Evolutionary conservation across 179 eudicot genomes (phyloP).

Genomic region (Drosera spatulata): DNA sequence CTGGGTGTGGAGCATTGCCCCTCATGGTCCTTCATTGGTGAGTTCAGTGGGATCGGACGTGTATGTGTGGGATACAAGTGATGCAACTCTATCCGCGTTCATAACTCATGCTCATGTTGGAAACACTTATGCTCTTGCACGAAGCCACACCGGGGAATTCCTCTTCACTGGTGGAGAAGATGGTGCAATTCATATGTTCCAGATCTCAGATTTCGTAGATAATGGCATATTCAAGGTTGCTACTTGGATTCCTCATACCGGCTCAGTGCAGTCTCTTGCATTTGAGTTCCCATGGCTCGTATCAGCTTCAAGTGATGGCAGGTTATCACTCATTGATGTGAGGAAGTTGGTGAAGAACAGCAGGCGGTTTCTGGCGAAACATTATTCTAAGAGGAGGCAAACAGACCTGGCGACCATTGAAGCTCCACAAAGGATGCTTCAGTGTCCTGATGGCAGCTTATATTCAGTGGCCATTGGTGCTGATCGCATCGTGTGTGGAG

Average conservation of each 20-base stretch:
- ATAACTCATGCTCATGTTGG: constrained; percentile 55
- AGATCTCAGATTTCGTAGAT: constrained; percentile 25
- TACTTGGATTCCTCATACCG: constrained; percentile 79
- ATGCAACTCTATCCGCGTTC: constrained; percentile 31
- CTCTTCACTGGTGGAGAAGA: constrained; percentile 94
- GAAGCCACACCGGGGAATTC: constrained; percentile 88
- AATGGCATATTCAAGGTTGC: constrained; percentile 37
- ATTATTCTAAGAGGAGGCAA: constrained; percentile 12
- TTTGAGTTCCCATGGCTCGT: constrained; percentile 99
- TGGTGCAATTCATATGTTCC: constrained; percentile 88
- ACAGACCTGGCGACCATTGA: constrained; percentile 29
- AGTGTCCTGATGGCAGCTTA: constrained; percentile 65
- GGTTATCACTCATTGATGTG: constrained; percentile 71
- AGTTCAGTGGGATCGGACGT: constrained; percentile 75
- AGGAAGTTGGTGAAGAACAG: constrained; percentile 56
- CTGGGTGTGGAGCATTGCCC: constrained; percentile 85
- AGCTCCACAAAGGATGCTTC: constrained; percentile 93
- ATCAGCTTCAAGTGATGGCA: constrained; percentile 86
- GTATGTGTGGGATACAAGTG: constrained; percentile 60
- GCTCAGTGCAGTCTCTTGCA: constrained; percentile 72
- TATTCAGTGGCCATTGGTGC: constrained; percentile 68
- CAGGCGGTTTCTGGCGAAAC: constrained; percentile 22
- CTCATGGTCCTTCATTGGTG: constrained; percentile 62
- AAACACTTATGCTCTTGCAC: constrained; percentile 47
- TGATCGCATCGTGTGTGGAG: constrained; percentile 85